phyloP scores from a whole-genome alignment of 1,139 yeast genomes.

The Petasospora rhodanensis region DNA sequence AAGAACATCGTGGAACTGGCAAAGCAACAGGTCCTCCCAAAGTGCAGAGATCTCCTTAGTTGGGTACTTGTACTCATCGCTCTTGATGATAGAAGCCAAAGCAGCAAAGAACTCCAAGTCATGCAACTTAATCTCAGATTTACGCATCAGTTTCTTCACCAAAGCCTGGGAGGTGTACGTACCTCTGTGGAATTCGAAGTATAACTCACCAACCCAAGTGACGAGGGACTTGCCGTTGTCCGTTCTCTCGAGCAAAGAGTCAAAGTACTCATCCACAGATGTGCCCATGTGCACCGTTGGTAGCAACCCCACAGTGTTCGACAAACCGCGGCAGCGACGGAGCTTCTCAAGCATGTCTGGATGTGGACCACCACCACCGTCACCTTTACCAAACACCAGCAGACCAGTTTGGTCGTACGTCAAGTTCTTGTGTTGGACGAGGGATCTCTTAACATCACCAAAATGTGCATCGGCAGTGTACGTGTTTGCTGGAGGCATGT shows the following conservation, averaged over 20 bases:
- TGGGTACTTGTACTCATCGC: constrained; percentile 63
- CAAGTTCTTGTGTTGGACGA: constrained; percentile 75
- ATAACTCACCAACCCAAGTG: constrained; percentile 90
- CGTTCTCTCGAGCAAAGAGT: constrained; percentile 57
- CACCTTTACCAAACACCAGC: constrained; percentile 87
- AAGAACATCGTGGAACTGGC: constrained; percentile 94
- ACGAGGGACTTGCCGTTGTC: constrained; percentile 66
- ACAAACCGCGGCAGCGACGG: constrained; percentile 83
- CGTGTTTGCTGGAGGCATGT: constrained; percentile 97
- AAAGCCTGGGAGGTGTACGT: constrained; percentile 93
- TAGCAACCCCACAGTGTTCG: constrained; percentile 72
- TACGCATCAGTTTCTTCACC: constrained; percentile 75
- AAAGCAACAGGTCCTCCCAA: constrained; percentile 86
- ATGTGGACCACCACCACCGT: constrained; percentile 98
- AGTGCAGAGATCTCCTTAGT: constrained; percentile 55
- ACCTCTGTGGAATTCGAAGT: constrained; percentile 94
- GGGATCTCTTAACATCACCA: constrained; percentile 84
- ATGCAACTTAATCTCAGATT: constrained; percentile 72
- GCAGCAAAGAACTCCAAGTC: constrained; percentile 85
- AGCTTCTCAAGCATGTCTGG: constrained; percentile 90
- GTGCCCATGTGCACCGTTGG: constrained; percentile 79
- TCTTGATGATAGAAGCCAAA: constrained; percentile 52
- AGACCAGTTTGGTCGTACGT: constrained; percentile 78
- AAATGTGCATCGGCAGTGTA: constrained; percentile 90
- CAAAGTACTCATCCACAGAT: constrained; percentile 70